Evolutionary conservation across 1,139 yeast species (phyloP).

Genomic region (Pichia sp.): DNA sequence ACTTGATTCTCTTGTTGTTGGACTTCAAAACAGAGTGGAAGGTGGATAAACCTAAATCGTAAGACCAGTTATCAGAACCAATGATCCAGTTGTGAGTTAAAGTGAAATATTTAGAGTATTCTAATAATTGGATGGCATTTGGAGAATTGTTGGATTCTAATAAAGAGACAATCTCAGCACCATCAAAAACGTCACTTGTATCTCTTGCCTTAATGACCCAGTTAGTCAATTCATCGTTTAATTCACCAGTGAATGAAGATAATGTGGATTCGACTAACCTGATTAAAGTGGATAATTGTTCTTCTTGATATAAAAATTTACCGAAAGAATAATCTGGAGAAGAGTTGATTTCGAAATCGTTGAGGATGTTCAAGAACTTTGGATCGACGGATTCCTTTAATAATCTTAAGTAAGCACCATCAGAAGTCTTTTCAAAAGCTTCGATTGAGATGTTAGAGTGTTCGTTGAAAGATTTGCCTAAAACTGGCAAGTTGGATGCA

Average conservation of each 20-base stretch:
- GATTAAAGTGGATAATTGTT: slow-evolving; percentile 48
- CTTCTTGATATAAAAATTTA: slow-evolving; percentile 57
- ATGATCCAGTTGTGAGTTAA: slow-evolving; percentile 72
- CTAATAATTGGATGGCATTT: slow-evolving; percentile 46
- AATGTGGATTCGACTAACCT: slow-evolving; percentile 49
- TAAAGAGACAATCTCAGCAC: slow-evolving; percentile 38
- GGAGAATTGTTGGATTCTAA: slow-evolving; percentile 17
- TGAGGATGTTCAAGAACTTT: slow-evolving; percentile 47
- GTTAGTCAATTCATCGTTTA: slow-evolving; percentile 60
- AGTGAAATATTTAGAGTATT: slow-evolving; percentile 44
- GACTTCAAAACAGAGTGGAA: slow-evolving; percentile 82
- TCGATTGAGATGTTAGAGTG: slow-evolving; percentile 29
- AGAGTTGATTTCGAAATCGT: slow-evolving; percentile 52
- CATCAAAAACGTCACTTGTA: slow-evolving; percentile 26
- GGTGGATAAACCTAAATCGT: slow-evolving; percentile 90
- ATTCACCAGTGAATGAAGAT: slow-evolving; percentile 34
- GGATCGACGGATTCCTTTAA: slow-evolving; percentile 53
- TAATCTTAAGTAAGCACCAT: slow-evolving; percentile 76
- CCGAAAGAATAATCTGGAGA: slow-evolving; percentile 92
- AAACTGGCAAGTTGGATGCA: slow-evolving; percentile 50
- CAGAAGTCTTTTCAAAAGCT: slow-evolving; percentile 48
- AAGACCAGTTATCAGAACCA: slow-evolving; percentile 96
- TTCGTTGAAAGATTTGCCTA: slow-evolving; percentile 45
- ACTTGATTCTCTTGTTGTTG: slow-evolving; percentile 67
- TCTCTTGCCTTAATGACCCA: slow-evolving; percentile 58